These are phyloP conservation scores for Phyllachora maydis DNA, from an alignment of 2,329 filamentous ascomycete species.

Conservation along the genomic window DNA sequence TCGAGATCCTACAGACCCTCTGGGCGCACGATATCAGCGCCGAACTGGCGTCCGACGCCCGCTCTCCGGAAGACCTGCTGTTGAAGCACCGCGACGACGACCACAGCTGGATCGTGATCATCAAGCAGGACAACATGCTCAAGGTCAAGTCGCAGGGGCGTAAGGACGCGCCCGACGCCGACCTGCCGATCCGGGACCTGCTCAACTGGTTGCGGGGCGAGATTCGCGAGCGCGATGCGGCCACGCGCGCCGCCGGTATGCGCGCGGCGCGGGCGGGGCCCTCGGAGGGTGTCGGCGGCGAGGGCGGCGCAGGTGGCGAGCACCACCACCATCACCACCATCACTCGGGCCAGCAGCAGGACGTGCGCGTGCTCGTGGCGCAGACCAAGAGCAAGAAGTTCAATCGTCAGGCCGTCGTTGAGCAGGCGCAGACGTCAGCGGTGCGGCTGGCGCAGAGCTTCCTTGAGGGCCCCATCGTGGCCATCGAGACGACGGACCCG, in stretches of 20 bases:
- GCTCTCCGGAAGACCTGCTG: conserved; percentile 61
- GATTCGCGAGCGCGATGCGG: conserved; percentile 53
- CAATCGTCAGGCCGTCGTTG: conserved; percentile 70
- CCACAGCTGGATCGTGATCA: conserved; percentile 74
- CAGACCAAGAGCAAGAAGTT: conserved; percentile 80
- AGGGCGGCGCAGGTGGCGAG: no score
- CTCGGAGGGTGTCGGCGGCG: no score
- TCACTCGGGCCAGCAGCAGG: no score
- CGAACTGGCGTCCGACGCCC: conserved; percentile 64
- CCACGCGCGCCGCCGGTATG: no score
- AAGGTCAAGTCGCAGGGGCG: conserved; percentile 63
- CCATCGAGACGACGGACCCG: conserved; percentile 73
- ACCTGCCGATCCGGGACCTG: conserved; percentile 54
- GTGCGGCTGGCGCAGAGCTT: conserved; percentile 49
- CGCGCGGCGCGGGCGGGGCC: no score
- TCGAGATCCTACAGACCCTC: conserved; percentile 58
- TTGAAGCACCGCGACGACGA: conserved; percentile 56
- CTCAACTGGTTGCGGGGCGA: conserved; percentile 65
- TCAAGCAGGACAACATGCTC: conserved; percentile 58
- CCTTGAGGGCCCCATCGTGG: conserved; percentile 59
- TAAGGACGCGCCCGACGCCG: conserved; percentile 55
- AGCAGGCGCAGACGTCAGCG: conserved; percentile 44
- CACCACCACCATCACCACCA: conserved; percentile 15
- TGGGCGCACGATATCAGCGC: conserved; percentile 76
- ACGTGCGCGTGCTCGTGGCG: conserved; percentile 68